Evolutionary conservation across 768 basidiomycete genomes (phyloP).

Genomic region (Tylopilus sp.): DNA sequence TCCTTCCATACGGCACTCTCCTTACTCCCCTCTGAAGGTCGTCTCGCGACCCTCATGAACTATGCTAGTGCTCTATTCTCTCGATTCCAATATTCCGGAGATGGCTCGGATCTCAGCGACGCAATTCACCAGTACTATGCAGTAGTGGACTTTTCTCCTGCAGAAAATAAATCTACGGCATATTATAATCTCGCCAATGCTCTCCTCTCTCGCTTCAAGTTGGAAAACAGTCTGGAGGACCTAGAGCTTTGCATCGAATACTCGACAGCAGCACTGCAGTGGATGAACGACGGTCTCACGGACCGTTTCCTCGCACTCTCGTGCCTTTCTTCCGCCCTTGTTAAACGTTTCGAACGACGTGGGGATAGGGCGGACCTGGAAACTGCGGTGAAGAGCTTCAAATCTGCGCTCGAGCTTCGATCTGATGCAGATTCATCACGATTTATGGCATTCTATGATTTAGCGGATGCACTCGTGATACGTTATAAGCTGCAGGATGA

Average conservation of each 20-base stretch:
- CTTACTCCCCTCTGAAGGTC: slow-evolving; percentile 15
- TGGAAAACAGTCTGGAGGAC: slow-evolving; percentile 16
- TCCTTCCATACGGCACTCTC: slow-evolving; percentile 22
- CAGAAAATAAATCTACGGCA: slow-evolving; percentile 18
- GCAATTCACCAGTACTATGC: slow-evolving; percentile 25
- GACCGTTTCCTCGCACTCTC: slow-evolving; percentile 17
- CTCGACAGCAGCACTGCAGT: slow-evolving; percentile 16
- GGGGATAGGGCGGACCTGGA: slow-evolving; percentile 25
- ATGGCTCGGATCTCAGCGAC: slow-evolving; percentile 18
- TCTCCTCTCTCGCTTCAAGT: slow-evolving; percentile 28
- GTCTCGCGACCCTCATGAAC: slow-evolving; percentile 25
- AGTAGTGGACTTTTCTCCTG: slow-evolving; percentile 16
- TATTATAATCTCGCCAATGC: slow-evolving; percentile 32
- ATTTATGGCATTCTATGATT: slow-evolving; percentile 19
- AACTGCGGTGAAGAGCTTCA: slow-evolving; percentile 24
- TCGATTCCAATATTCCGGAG: slow-evolving; percentile 22
- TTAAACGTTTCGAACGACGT: slow-evolving; percentile 19
- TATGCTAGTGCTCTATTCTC: slow-evolving; percentile 29
- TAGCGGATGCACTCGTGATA: slow-evolving; percentile 25
- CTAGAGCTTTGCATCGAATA: slow-evolving; percentile 23
- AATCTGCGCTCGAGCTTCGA: slow-evolving; percentile 18
- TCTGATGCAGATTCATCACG: slow-evolving; percentile 13
- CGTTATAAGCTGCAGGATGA: slow-evolving; percentile 25
- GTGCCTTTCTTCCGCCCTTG: slow-evolving; percentile 22
- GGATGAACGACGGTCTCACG: slow-evolving; percentile 12